Evolutionary conservation across 495 filamentous ascomycete species (phyloP), one percentile per base, ranked within the genome.

Genomic region (Tuber umbilicatum): DNA sequence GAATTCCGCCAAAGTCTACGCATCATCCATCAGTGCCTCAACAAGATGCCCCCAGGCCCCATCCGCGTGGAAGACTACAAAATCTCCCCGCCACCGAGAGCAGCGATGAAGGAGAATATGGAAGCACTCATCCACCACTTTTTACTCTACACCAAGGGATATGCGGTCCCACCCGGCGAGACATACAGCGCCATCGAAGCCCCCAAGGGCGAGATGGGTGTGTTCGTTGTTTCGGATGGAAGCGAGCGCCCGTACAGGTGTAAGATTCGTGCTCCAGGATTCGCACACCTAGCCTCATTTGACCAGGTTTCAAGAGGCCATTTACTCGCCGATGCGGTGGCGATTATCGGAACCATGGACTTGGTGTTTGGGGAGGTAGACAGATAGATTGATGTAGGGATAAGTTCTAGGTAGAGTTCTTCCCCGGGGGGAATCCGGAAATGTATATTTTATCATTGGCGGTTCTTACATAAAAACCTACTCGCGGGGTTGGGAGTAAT

Each of bases 71-170:
- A 99, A 85, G 95, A 99, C 85, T 99, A 97, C 88, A 99, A 99
- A 88, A 90, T 99, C 84, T 91, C 92, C n/a, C 95, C 95, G 14
- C 95, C 95, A 55, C 95, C 95, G 21, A 89, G 95, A 81, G 88
- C 90, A n/a, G 96, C 95, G 78, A 99, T 99, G 95, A 99, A 99
- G 88, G 95, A 99, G 88, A 90, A 99, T 85, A 99, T 99, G 96
- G 95, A 99, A 85, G 94, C 95, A 35, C 88, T 99, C 21, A 99
- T 99, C 83, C 95, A 99, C 85, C 95, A 99, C 87, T 99, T 99
- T 88, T 86, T 99, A 70, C 89, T 99, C 43, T 99, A 94, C 86
- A 97, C 93, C 83, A 99, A 98, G 87, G 95, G 95, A 73, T 99
- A 98, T 84, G 88, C 92, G 60, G 95, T 99, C 14, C 95, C 95